phyloP scores from a whole-genome alignment of 1,139 yeast genomes.

The Diutina neorugosa region DNA sequence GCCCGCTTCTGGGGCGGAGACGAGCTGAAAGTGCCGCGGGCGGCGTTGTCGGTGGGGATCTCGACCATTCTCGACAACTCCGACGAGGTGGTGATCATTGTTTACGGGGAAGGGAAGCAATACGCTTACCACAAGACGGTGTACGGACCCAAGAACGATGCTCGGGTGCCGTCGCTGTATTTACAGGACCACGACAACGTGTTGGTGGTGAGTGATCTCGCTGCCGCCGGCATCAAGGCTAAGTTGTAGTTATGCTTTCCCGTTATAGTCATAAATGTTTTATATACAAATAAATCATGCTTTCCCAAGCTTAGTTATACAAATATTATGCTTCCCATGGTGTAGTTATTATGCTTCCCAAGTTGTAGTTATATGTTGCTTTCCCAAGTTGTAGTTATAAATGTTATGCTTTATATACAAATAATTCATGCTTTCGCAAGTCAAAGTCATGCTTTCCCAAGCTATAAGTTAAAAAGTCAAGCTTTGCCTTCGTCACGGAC shows the following conservation, averaged over 20 bases:
- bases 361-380: too few species aligned
- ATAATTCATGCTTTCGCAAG: too few species aligned
- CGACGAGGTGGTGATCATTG: constrained; percentile 38
- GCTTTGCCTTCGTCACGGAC: constrained; percentile 10
- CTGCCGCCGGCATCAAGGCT: constrained; percentile 26
- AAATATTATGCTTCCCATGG: too few species aligned
- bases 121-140: constrained; percentile 34
- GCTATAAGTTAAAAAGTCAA: too few species aligned
- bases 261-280: too few species aligned
- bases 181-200: constrained; percentile 36
- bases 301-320: too few species aligned
- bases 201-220: constrained; percentile 34
- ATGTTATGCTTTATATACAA: background rate
- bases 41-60: constrained; percentile 48
- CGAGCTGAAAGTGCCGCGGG: constrained; percentile 36
- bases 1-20: constrained; percentile 42
- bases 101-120: constrained; percentile 31
- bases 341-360: too few species aligned
- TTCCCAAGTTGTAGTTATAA: too few species aligned
- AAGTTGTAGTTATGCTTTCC: constrained; percentile 20
- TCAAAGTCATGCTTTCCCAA: too few species aligned
- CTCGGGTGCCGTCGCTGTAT: constrained; percentile 33
- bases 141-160: constrained; percentile 21
- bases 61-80: constrained; percentile 51
- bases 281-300: too few species aligned